A percentile compares a stretch with the other conserved stretches of the same genome.
Conservation (phyloP, 352 stramenopile species). For the Globisporangium viniferum region DNA sequence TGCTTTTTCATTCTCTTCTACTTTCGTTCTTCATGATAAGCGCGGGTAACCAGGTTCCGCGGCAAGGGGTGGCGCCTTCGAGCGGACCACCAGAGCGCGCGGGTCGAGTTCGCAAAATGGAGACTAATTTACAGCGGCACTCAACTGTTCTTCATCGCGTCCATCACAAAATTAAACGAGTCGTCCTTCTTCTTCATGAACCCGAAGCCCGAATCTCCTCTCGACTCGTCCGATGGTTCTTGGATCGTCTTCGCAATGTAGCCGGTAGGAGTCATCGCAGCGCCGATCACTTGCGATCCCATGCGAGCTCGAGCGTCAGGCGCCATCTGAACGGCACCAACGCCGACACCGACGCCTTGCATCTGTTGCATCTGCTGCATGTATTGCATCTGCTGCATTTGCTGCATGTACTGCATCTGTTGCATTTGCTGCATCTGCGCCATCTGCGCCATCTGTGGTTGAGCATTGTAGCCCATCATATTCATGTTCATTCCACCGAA, state of each 20-base stretch:
- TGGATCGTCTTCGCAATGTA: slow-evolving; percentile 90
- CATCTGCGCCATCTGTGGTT: slow-evolving; percentile 44
- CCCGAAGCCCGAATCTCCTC: slow-evolving; percentile 64
- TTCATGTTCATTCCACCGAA: slow-evolving; percentile 54
- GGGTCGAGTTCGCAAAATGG: slow-evolving; percentile 14
- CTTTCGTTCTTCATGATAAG: slow-evolving; percentile 5
- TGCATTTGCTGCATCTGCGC: slow-evolving; percentile 47
- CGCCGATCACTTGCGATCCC: slow-evolving; percentile 77
- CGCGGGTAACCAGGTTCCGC: background rate
- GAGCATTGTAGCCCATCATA: slow-evolving; percentile 63
- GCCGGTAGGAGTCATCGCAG: slow-evolving; percentile 77
- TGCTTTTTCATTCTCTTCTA: slow-evolving; percentile 5
- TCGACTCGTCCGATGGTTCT: slow-evolving; percentile 59
- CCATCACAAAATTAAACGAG: slow-evolving; percentile 89
- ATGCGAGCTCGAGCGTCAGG: slow-evolving; percentile 22
- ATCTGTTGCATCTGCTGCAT: slow-evolving; percentile 78
- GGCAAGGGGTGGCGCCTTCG: background rate
- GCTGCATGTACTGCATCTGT: slow-evolving; percentile 67
- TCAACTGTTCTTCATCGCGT: slow-evolving; percentile 88
- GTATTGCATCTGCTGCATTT: slow-evolving; percentile 71
- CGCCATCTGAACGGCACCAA: slow-evolving; percentile 26
- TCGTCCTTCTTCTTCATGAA: slow-evolving; percentile 89
- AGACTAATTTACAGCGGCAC: slow-evolving; percentile 55
- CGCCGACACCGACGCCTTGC: slow-evolving; percentile 35
- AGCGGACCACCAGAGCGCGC: background rate